Evolutionary conservation across 257 asterid genomes (phyloP).

Genomic region (Echium plantagineum): DNA sequence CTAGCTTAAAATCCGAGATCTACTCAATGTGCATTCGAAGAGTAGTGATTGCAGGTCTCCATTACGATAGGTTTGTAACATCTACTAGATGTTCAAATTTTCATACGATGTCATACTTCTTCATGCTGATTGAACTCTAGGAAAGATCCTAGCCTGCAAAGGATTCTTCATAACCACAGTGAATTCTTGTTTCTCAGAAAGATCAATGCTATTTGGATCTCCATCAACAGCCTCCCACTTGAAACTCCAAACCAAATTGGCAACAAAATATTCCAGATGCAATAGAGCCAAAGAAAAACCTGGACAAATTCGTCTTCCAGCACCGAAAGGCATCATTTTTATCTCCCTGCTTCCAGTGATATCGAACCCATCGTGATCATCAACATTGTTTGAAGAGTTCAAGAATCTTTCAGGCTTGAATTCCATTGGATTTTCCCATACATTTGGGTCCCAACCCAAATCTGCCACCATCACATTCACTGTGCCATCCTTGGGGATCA

Average conservation of each 20-base stretch:
- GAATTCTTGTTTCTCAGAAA: slow-evolving; percentile 43
- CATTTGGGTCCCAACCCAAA: slow-evolving; percentile 52
- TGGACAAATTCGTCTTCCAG: slow-evolving; percentile 59
- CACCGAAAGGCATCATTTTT: slow-evolving; percentile 79
- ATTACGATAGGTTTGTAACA: no score
- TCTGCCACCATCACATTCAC: slow-evolving; percentile 68
- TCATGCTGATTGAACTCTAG: slow-evolving; percentile 8
- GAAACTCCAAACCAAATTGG: slow-evolving; percentile 42
- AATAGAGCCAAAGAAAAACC: slow-evolving; percentile 39
- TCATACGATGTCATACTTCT: no score
- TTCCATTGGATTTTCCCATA: slow-evolving; percentile 64
- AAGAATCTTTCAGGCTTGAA: slow-evolving; percentile 64
- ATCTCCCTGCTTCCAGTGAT: slow-evolving; percentile 54
- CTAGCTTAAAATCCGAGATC: no score
- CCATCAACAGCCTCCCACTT: slow-evolving; percentile 28
- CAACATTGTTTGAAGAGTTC: background rate
- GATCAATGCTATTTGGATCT: slow-evolving; percentile 28
- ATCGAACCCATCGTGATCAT: slow-evolving; percentile 25
- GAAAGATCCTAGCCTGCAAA: slow-evolving; percentile 16
- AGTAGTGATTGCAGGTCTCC: no score
- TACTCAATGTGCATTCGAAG: no score
- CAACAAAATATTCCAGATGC: slow-evolving; percentile 61
- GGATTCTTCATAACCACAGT: slow-evolving; percentile 54
- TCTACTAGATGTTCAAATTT: no score
- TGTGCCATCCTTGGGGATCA: slow-evolving; percentile 25